Conservation (phyloP, 768 basidiomycete species). For the Filobasidium wieringae region DNA sequence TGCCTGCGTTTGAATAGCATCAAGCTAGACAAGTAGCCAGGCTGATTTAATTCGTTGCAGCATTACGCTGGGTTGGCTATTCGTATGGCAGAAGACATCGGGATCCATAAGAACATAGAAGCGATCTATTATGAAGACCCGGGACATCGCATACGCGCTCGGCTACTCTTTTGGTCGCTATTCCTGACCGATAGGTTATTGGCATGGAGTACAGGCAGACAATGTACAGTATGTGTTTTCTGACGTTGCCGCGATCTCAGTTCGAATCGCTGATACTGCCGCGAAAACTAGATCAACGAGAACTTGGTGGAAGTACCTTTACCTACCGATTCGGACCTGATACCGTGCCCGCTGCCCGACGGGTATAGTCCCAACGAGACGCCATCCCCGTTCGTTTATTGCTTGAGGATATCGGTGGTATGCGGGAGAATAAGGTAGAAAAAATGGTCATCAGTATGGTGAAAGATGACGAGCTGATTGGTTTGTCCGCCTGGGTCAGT, state of each 20-base stretch:
- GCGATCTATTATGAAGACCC: conserved; percentile 35
- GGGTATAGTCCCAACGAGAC: conserved; percentile 13
- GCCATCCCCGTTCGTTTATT: conserved; percentile 29
- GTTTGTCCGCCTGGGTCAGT: neutral
- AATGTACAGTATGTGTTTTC: neutral
- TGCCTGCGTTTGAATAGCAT: neutral
- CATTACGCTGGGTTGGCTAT: conserved; percentile 32
- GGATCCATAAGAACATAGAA: conserved; percentile 23
- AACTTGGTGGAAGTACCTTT: conserved; percentile 35
- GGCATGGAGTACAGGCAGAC: conserved; percentile 23
- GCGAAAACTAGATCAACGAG: conserved; percentile 28
- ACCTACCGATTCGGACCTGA: conserved; percentile 31
- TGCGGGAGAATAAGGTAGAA: conserved; percentile 33
- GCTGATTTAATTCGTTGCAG: too few relatives aligned
- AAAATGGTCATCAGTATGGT: neutral
- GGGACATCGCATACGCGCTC: conserved; percentile 27
- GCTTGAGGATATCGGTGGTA: conserved; percentile 35
- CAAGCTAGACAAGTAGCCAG: neutral
- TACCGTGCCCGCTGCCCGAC: conserved; percentile 27
- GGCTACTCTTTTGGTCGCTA: conserved; percentile 31
- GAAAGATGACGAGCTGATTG: neutral
- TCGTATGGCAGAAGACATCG: conserved; percentile 33
- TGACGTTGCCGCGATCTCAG: too few relatives aligned
- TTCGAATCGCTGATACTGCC: too few relatives aligned
- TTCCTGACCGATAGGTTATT: conserved; percentile 35